These are phyloP conservation scores for Sanghuangporus sanghuang DNA, from an alignment of 1,284 basidiomycete species.

Conservation along the genomic window DNA sequence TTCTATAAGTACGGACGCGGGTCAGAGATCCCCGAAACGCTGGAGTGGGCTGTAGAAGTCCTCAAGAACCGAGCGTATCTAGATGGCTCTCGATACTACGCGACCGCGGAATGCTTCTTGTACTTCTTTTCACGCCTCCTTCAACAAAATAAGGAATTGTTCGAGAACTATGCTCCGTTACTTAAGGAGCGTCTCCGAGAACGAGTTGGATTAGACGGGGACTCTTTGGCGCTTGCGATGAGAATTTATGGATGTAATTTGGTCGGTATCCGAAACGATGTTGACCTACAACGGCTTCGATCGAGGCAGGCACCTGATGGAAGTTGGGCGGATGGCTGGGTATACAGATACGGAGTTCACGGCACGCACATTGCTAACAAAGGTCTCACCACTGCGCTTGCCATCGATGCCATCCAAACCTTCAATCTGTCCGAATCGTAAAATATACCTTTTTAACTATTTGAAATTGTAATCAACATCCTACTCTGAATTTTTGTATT, in stretches of 20 bases:
- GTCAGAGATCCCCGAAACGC: constrained; percentile 38
- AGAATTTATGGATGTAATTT: constrained; percentile 11
- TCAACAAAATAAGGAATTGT: background rate
- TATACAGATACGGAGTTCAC: constrained; percentile 12
- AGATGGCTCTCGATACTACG: constrained; percentile 53
- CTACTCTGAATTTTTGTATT: no score
- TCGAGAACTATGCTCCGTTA: background rate
- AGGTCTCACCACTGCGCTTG: constrained; percentile 16
- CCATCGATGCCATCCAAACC: constrained; percentile 8
- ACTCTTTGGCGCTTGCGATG: constrained; percentile 15
- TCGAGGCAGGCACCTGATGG: constrained; percentile 16
- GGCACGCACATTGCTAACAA: constrained; percentile 12
- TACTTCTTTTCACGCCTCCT: constrained; percentile 49
- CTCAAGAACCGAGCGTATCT: constrained; percentile 48
- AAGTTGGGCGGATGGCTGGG: constrained; percentile 16
- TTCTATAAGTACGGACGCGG: constrained; percentile 48
- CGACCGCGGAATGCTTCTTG: constrained; percentile 47
- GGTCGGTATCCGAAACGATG: constrained; percentile 1
- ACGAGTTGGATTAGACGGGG: constrained; percentile 10
- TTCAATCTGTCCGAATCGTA: background rate
- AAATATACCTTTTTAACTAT: no score
- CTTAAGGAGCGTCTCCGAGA: constrained; percentile 10
- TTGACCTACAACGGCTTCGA: constrained; percentile 13
- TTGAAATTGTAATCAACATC: no score
- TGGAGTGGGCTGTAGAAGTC: constrained; percentile 46